Conservation (phyloP, 441 rosid species). For the Breynia disticha region DNA sequence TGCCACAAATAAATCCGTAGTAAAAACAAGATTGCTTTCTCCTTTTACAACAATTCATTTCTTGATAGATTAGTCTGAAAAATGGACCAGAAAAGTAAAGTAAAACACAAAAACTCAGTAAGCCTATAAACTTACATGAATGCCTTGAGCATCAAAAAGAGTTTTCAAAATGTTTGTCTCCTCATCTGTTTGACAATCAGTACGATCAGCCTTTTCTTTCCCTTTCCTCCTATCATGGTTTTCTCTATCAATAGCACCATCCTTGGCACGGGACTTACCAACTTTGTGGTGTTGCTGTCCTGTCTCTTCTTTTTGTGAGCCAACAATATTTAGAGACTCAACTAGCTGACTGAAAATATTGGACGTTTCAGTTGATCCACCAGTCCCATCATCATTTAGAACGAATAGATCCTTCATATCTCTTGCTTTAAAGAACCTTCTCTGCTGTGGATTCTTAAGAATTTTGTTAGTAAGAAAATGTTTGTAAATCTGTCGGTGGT, state of each 20-base stretch:
- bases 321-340: conserved; percentile 62
- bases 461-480: conserved; percentile 94
- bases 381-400: conserved; percentile 60
- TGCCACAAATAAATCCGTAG: too few species aligned
- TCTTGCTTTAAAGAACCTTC: conserved; percentile 88
- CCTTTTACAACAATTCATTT: too few species aligned
- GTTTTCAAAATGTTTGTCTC: conserved; percentile 71
- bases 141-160: conserved; percentile 78
- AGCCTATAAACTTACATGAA: conserved; percentile 58
- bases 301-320: conserved; percentile 29
- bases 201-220: conserved; percentile 35
- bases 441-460: conserved; percentile 91
- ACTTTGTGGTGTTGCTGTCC: conserved; percentile 17
- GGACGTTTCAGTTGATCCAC: conserved; percentile 73
- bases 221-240: conserved; percentile 31
- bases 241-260: conserved; percentile 21
- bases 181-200: conserved; percentile 42
- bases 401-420: conserved; percentile 91
- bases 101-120: background rate
- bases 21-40: too few species aligned
- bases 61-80: too few species aligned
- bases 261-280: conserved; percentile 18
- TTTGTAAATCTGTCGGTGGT: conserved; percentile 92
- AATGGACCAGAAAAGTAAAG: background rate
- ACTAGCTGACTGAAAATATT: conserved; percentile 74